These are phyloP conservation scores for Phlyctochytrium bullatum DNA, from an alignment of 192 early-diverging fungal genomes.

Conservation along the genomic window DNA sequence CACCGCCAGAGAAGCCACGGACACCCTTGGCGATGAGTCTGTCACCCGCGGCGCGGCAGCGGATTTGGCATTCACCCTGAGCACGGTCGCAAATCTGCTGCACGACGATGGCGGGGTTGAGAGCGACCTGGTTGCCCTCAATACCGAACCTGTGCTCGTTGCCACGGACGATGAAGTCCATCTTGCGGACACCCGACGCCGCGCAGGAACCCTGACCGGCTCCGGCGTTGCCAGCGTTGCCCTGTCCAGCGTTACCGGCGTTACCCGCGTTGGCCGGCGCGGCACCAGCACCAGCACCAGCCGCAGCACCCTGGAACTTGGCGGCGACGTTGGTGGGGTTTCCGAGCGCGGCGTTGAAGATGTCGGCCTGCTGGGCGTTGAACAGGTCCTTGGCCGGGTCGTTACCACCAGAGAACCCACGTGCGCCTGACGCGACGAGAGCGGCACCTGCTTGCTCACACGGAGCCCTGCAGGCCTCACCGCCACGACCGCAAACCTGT, in stretches of 20 bases:
- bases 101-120: slow-evolving; percentile 11
- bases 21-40: background rate
- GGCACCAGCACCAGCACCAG: background rate
- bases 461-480: background rate
- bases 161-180: slow-evolving; percentile 7
- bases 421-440: background rate
- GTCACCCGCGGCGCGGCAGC: background rate
- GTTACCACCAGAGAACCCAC: background rate
- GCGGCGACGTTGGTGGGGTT: slow-evolving; percentile 15
- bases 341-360: slow-evolving; percentile 31
- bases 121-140: slow-evolving; percentile 23
- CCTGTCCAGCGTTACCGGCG: background rate
- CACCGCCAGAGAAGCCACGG: background rate
- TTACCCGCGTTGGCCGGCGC: background rate
- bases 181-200: background rate
- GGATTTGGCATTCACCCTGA: background rate
- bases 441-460: background rate
- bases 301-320: background rate
- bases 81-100: background rate
- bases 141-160: slow-evolving; percentile 31
- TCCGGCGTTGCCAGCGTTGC: background rate
- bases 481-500: background rate
- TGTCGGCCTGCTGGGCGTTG: slow-evolving; percentile 14
- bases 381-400: background rate
- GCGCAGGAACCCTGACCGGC: no score